A percentile compares a stretch with the other conserved stretches of the same genome.
These are phyloP conservation scores for Fusarium coffeatum DNA, from an alignment of 2,329 filamentous ascomycete genomes.

Conservation along the genomic window DNA sequence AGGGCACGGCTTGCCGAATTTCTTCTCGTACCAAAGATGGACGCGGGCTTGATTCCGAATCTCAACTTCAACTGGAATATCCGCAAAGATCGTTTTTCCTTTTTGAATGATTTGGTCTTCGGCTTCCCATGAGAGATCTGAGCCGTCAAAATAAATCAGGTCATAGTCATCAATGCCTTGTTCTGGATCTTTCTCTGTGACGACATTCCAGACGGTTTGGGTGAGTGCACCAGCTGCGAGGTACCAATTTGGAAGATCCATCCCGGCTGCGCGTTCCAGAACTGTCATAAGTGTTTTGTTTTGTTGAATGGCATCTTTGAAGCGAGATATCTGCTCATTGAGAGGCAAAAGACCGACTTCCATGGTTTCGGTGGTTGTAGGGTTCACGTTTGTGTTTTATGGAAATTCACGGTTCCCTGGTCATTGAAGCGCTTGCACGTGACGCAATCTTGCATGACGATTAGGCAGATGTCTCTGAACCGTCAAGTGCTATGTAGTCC, in stretches of 20 bases:
- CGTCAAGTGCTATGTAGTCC: neutral
- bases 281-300: constrained; percentile 48
- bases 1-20: constrained; percentile 49
- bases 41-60: constrained; percentile 55
- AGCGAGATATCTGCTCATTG: constrained; percentile 40
- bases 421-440: neutral
- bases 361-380: neutral
- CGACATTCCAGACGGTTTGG: constrained; percentile 54
- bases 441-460: neutral
- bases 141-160: constrained; percentile 51
- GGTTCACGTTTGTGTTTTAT: neutral
- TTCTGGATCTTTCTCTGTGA: constrained; percentile 46
- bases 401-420: constrained; percentile 4
- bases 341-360: constrained; percentile 45
- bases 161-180: constrained; percentile 54
- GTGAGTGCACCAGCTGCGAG: constrained; percentile 53
- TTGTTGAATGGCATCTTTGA: constrained; percentile 40
- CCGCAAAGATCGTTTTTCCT: constrained; percentile 47
- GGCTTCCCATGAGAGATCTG: constrained; percentile 52
- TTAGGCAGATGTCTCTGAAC: neutral
- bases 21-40: constrained; percentile 52
- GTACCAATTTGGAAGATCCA: constrained; percentile 52
- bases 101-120: constrained; percentile 51
- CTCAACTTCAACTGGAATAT: constrained; percentile 50
- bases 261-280: constrained; percentile 41